These are phyloP conservation scores for Purpureocillium takamizusanense DNA, from an alignment of 2,329 filamentous ascomycete genomes.

Conservation along the genomic window DNA sequence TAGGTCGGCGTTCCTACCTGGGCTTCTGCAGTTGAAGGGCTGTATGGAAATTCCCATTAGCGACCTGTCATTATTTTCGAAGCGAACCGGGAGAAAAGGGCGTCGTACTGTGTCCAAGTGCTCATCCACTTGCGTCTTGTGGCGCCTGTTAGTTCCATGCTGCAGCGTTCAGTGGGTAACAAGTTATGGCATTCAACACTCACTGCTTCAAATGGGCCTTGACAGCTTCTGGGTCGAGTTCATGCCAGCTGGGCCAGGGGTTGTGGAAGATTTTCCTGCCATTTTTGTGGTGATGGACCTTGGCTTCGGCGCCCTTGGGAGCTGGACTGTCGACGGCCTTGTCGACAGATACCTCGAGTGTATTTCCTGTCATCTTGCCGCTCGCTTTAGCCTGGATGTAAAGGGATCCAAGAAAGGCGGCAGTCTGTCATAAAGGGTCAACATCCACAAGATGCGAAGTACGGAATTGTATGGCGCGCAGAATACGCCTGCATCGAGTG, in stretches of 20 bases:
- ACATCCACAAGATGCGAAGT: too few relatives aligned
- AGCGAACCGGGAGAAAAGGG: not conserved
- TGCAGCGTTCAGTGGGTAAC: too few relatives aligned
- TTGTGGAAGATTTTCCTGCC: conserved; percentile 1
- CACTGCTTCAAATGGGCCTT: conserved; percentile 1
- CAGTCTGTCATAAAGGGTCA: too few relatives aligned
- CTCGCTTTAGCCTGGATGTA: too few relatives aligned
- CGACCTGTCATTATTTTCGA: not conserved
- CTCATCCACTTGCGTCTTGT: not conserved
- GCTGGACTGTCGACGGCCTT: not conserved
- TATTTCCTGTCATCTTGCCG: not conserved
- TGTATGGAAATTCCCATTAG: not conserved
- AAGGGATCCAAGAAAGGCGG: too few relatives aligned
- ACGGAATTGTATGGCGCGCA: too few relatives aligned
- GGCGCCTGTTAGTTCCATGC: not conserved
- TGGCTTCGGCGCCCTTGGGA: not conserved
- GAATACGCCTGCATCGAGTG: too few relatives aligned
- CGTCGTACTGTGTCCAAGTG: conserved; percentile 1
- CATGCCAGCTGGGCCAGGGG: conserved; percentile 1
- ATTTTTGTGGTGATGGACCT: conserved; percentile 1
- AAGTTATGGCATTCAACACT: not conserved
- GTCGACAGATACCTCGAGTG: not conserved
- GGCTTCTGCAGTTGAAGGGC: not conserved
- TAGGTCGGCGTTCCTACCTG: not conserved
- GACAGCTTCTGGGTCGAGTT: not conserved